Conservation (phyloP, 2,329 filamentous ascomycete genomes). For the Cytospora schulzeri region DNA sequence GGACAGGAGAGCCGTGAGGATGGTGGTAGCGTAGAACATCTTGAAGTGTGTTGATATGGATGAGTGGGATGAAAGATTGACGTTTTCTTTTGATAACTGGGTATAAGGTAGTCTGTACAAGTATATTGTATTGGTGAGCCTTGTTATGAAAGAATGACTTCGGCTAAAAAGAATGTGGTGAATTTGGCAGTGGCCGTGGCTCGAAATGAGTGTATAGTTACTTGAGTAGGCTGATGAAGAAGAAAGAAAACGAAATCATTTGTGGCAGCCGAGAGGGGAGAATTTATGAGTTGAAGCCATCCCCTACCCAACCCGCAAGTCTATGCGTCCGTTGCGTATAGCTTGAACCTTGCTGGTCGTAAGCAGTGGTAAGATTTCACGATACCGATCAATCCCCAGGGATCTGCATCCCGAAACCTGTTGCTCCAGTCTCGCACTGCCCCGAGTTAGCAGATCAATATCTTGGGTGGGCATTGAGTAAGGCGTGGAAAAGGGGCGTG, state of each 20-base stretch:
- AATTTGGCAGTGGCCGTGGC: constrained; percentile 5
- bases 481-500: not conserved
- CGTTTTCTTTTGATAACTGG: not conserved
- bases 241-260: not conserved
- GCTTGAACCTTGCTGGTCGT: not conserved
- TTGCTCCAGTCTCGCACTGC: not conserved
- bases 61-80: not conserved
- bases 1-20: constrained; percentile 17
- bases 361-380: not conserved
- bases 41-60: not conserved
- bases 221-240: constrained; percentile 1
- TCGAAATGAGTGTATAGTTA: not conserved
- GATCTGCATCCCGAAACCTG: not conserved
- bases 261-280: not conserved
- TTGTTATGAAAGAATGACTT: constrained; percentile 18
- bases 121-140: not conserved
- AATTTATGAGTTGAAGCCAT: constrained; percentile 2
- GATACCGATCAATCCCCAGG: not conserved
- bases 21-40: constrained; percentile 15
- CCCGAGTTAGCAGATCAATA: not conserved
- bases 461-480: not conserved
- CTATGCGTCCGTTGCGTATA: not conserved
- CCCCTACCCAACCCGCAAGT: not conserved
- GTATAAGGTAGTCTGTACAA: not conserved
- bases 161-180: constrained; percentile 12